Percentiles rank a stretch among this genome's conserved stretches.
phyloP scores from a whole-genome alignment of 441 rosid species.

The Daphne laureola region DNA sequence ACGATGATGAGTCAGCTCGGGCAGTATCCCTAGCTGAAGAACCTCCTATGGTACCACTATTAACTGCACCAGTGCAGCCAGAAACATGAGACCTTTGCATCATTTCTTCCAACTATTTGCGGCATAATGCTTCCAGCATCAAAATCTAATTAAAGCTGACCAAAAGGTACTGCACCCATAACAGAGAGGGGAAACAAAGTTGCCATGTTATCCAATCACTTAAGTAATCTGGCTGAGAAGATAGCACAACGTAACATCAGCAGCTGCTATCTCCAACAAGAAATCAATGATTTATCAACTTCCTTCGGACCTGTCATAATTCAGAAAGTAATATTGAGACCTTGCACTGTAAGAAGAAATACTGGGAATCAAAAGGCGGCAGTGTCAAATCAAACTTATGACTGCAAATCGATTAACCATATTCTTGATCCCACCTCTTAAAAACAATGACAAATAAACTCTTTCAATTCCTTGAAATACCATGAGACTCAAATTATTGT shows the following conservation, averaged over 20 bases:
- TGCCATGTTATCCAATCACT: neutral
- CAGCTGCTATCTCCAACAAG: conserved; percentile 15
- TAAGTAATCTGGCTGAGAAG: neutral
- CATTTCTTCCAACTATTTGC: conserved; percentile 90
- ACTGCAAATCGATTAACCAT: no score
- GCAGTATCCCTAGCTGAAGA: conserved; percentile 70
- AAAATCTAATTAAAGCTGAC: conserved; percentile 29
- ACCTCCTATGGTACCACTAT: conserved; percentile 69
- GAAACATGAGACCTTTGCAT: conserved; percentile 98
- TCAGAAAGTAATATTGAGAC: neutral
- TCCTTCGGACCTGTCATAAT: conserved; percentile 12
- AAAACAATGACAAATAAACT: no score
- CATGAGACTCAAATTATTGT: no score
- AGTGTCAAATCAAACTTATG: no score
- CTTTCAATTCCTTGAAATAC: no score
- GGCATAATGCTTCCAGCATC: conserved; percentile 86
- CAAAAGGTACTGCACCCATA: conserved; percentile 31
- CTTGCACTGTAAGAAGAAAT: no score
- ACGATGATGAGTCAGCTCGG: conserved; percentile 72
- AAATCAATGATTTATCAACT: conserved; percentile 12
- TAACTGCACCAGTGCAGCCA: conserved; percentile 91
- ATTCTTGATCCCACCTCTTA: no score
- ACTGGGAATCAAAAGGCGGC: no score
- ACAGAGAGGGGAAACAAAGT: conserved; percentile 5
- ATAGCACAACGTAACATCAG: conserved; percentile 1